Conservation (phyloP, 768 basidiomycete species). For the Tulasnella sp. region DNA sequence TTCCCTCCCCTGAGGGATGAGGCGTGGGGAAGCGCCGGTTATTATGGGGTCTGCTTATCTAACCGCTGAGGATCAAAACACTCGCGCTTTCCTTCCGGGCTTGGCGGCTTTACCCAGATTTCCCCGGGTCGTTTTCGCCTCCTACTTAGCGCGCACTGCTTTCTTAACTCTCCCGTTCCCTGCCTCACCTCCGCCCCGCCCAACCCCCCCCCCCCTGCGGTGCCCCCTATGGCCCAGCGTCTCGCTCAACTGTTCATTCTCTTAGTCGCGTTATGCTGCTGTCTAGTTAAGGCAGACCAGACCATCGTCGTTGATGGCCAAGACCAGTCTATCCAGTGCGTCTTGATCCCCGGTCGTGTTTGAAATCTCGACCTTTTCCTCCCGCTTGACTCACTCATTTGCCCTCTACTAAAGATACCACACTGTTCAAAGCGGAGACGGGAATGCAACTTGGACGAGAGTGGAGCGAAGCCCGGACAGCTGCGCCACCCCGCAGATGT, state of each 20-base stretch:
- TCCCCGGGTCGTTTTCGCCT: background rate
- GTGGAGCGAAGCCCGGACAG: background rate
- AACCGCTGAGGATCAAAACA: background rate
- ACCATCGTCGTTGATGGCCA: background rate
- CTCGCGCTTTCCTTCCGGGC: background rate
- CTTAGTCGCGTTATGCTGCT: background rate
- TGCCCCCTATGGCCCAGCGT: background rate
- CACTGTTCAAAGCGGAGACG: background rate
- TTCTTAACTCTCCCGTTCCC: background rate
- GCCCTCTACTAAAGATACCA: background rate
- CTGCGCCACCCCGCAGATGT: background rate
- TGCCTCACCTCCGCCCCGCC: background rate
- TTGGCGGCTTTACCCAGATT: background rate
- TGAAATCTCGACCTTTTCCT: background rate
- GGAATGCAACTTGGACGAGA: background rate
- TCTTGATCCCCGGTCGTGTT: background rate
- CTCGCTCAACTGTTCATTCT: background rate
- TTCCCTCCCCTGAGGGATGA: background rate
- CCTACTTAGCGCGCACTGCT: background rate
- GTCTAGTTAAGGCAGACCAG: background rate
- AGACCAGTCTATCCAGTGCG: constrained; percentile 5
- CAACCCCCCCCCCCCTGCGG: background rate
- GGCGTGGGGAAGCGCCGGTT: background rate
- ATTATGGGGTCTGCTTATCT: background rate
- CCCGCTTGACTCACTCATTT: background rate